These are phyloP conservation scores for Amylostereum areolatum DNA, from an alignment of 1,284 basidiomycete genomes.

Conservation along the genomic window DNA sequence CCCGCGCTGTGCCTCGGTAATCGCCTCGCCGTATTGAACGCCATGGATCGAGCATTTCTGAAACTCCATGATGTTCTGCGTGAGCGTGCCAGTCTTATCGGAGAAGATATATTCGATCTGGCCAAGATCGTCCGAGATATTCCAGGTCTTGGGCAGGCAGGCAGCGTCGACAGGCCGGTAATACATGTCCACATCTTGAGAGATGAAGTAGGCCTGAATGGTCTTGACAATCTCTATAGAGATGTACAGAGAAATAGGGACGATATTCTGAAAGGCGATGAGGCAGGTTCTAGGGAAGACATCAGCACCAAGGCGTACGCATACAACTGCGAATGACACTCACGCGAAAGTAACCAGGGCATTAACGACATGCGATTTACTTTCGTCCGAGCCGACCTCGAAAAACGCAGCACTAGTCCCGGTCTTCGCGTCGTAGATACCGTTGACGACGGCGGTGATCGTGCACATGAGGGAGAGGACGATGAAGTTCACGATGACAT, in stretches of 20 bases:
- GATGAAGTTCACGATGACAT: slow-evolving; percentile 91
- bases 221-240: slow-evolving; percentile 98
- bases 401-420: slow-evolving; percentile 73
- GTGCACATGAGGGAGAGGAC: slow-evolving; percentile 78
- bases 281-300: slow-evolving; percentile 60
- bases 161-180: slow-evolving; percentile 83
- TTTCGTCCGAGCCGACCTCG: slow-evolving; percentile 61
- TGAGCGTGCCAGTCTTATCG: slow-evolving; percentile 96
- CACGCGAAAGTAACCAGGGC: slow-evolving; percentile 89
- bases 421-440: slow-evolving; percentile 56
- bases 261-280: slow-evolving; percentile 96
- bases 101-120: slow-evolving; percentile 98
- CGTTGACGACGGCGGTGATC: slow-evolving; percentile 69
- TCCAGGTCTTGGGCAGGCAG: slow-evolving; percentile 96
- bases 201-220: slow-evolving; percentile 95
- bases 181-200: slow-evolving; percentile 97
- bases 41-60: slow-evolving; percentile 92
- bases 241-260: slow-evolving; percentile 96
- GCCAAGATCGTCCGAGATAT: slow-evolving; percentile 95
- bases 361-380: slow-evolving; percentile 63
- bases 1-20: slow-evolving; percentile 94
- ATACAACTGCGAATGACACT: slow-evolving; percentile 23
- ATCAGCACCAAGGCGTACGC: background rate
- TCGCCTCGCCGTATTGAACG: slow-evolving; percentile 83
- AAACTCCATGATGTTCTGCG: slow-evolving; percentile 98